Evolutionary conservation across 2,329 filamentous ascomycete species (phyloP), one percentile per base, ranked within the genome.

Genomic region (Ciborinia camelliae): DNA sequence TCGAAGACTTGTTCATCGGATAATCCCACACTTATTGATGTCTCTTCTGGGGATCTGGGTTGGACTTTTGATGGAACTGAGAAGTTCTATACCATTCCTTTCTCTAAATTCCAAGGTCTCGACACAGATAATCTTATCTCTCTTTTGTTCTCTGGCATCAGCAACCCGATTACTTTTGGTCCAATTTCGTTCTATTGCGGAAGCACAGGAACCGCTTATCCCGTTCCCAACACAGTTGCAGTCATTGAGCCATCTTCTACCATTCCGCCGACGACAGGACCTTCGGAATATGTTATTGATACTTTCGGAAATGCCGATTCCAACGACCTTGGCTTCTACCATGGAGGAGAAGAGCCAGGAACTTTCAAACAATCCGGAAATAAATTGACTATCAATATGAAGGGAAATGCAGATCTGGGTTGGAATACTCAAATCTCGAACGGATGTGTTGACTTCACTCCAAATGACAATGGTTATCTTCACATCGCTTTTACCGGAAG

Each of bases 251-350:
- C 81, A 8, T 79, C 78, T 4, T 76, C 76, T 20, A 84, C 81
- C 7, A 78, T 84, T 18, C 73, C 80, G n/a, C 81, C 81, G 4
- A 83, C 83, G 3, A 69, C 76, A 15, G 79, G 81, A 26, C 80
- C 80, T 32, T 77, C 80, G 20, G 75, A 77, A 15, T 77, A 86
- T 37, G 77, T 89, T 0, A 84, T 90, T 64, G 88, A 90, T 75
- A 81, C 80, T 4, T 90, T 90, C 68, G 76, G 76, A 43, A 80
- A 79, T 68, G 64, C 75, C 3, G 76, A 80, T 66, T 79, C 76
- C 32, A 90, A 90, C 71, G 81, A 83, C 23, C 79, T 90, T 2
- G 83, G 82, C 3, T 82, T 84, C 74, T 90, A 86, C 82, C 87
- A 90, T 73, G 87, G 88, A 12, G 79, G 79, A n/a, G 86, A 87